Evolutionary conservation across 257 asterid species (phyloP).

Genomic region (Fraxinus pennsylvanica): DNA sequence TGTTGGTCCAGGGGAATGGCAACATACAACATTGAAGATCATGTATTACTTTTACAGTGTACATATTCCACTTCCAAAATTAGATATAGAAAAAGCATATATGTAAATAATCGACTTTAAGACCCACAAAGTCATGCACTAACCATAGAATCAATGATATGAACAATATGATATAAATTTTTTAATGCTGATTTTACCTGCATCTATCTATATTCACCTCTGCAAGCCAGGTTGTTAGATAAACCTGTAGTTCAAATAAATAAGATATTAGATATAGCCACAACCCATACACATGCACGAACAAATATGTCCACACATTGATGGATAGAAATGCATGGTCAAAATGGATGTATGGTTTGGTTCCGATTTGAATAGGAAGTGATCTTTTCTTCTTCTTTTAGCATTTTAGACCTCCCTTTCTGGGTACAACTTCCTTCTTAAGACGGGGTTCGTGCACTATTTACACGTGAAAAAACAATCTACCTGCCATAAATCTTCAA

Average conservation of each 20-base stretch:
- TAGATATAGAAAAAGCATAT: not conserved
- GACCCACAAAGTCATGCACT: not conserved
- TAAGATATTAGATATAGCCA: slow-evolving; percentile 13
- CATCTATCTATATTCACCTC: slow-evolving; percentile 67
- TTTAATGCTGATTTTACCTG: slow-evolving; percentile 43
- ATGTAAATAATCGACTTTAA: not conserved
- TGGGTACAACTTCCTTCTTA: not conserved
- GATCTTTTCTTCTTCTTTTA: not conserved
- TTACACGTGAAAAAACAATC: slow-evolving; percentile 15
- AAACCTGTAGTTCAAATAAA: slow-evolving; percentile 45
- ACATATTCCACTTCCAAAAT: not conserved
- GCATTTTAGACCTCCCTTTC: not conserved
- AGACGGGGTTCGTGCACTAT: not conserved
- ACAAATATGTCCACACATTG: not conserved
- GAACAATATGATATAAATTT: not conserved
- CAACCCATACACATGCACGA: not conserved
- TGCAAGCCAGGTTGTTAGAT: slow-evolving; percentile 70
- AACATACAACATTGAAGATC: not conserved
- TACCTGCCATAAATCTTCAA: slow-evolving; percentile 14
- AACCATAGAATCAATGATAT: slow-evolving; percentile 7
- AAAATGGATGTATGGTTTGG: not conserved
- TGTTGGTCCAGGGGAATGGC: not conserved
- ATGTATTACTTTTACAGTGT: not conserved
- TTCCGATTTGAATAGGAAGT: too few relatives aligned
- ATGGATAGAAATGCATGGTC: not conserved